phyloP scores from a whole-genome alignment of 2,329 filamentous ascomycete genomes.

The Phialocephala subalpina region DNA sequence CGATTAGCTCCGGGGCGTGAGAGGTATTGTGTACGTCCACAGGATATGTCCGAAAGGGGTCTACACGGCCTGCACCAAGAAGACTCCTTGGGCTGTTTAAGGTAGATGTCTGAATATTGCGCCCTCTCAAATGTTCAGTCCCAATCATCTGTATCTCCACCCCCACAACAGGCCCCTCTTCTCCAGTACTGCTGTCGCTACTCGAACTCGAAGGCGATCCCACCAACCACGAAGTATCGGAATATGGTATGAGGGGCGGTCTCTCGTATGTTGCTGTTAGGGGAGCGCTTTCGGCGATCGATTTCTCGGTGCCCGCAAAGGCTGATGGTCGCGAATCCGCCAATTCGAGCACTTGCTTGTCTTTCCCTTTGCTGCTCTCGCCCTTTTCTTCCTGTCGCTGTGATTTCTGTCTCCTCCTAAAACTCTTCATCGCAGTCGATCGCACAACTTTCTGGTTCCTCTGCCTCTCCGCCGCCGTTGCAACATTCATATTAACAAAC shows the following conservation, averaged over 20 bases:
- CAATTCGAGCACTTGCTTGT: background rate
- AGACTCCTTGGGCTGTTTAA: conserved; percentile 10
- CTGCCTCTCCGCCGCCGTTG: conserved; percentile 16
- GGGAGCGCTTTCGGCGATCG: background rate
- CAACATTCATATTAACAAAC: conserved; percentile 22
- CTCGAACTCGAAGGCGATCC: conserved; percentile 7
- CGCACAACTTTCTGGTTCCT: conserved; percentile 22
- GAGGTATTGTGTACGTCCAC: background rate
- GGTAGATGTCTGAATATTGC: background rate
- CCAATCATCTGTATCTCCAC: background rate
- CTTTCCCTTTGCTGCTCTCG: background rate
- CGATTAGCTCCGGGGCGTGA: conserved; percentile 20
- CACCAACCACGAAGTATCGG: background rate
- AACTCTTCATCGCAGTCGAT: conserved; percentile 24
- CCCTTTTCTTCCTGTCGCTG: background rate
- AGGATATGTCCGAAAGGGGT: conserved; percentile 14
- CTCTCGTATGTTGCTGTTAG: background rate
- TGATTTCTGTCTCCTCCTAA: conserved; percentile 17
- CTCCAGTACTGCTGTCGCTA: background rate
- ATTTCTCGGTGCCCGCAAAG: background rate
- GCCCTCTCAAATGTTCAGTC: background rate
- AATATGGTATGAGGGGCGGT: background rate
- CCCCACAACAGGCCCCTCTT: conserved; percentile 1
- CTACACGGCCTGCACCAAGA: conserved; percentile 20
- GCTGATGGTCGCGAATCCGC: background rate